These are phyloP conservation scores for Calocera viscosa DNA, from an alignment of 768 basidiomycete genomes.

Conservation along the genomic window DNA sequence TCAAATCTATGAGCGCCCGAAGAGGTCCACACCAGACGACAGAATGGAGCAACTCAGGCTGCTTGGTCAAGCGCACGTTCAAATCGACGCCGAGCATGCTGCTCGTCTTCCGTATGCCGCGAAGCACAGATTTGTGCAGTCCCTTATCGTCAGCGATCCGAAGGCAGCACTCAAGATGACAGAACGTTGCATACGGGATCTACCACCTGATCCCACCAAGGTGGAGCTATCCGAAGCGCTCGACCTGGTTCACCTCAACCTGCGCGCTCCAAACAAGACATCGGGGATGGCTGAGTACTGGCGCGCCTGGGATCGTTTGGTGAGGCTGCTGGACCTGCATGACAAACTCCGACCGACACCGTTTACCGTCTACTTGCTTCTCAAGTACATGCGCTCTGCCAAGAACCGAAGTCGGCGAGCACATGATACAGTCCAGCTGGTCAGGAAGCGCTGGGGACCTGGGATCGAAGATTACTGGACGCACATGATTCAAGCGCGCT, in stretches of 20 bases:
- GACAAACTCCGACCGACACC: neutral
- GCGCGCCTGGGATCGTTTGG: neutral
- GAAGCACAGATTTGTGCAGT: neutral
- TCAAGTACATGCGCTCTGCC: neutral
- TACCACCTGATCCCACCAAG: neutral
- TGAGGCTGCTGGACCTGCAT: neutral
- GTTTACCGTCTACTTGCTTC: slow-evolving; percentile 2
- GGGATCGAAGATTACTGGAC: neutral
- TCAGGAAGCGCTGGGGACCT: neutral
- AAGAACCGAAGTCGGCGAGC: neutral
- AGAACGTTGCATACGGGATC: neutral
- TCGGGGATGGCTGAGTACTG: neutral
- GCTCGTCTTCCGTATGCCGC: neutral
- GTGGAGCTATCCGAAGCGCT: neutral
- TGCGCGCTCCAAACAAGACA: neutral
- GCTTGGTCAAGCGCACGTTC: neutral
- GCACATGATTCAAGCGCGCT: neutral
- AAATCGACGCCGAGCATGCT: neutral
- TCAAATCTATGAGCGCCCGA: neutral
- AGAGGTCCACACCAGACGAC: neutral
- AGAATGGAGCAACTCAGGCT: neutral
- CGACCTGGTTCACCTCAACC: neutral
- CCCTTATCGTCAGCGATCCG: neutral
- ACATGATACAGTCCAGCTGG: neutral
- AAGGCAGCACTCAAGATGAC: neutral